phyloP scores from a whole-genome alignment of 108 stramenopile species.

The Skeletonema menzelii region DNA sequence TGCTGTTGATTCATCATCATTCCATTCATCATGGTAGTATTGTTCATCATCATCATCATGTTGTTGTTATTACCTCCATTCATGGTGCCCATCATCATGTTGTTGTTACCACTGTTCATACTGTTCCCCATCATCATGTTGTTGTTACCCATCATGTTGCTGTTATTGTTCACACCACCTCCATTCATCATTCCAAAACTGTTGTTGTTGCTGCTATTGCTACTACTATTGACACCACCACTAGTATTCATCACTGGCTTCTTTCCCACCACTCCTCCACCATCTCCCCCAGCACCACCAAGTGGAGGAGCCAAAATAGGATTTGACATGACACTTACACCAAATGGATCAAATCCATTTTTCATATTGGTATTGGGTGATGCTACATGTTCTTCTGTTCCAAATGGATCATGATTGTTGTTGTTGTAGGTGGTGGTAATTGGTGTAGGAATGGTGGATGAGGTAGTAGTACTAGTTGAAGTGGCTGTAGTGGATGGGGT shows the following conservation, averaged over 20 bases:
- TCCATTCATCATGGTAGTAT: constrained; percentile 20
- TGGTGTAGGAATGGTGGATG: not conserved
- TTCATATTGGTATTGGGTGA: not conserved
- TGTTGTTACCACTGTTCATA: constrained; percentile 19
- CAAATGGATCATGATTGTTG: constrained; percentile 6
- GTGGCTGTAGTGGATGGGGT: not conserved
- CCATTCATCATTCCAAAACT: constrained; percentile 23
- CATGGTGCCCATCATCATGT: no score
- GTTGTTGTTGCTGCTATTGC: constrained; percentile 17
- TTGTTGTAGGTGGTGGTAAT: not conserved
- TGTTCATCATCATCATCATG: constrained; percentile 40
- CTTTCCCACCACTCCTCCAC: constrained; percentile 16
- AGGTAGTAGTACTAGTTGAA: not conserved
- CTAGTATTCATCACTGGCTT: constrained; percentile 48
- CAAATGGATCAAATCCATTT: constrained; percentile 40
- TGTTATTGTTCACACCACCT: constrained; percentile 13
- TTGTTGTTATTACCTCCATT: constrained; percentile 10
- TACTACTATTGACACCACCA: constrained; percentile 20
- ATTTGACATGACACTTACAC: not conserved
- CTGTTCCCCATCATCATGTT: not conserved
- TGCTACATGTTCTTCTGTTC: constrained; percentile 10
- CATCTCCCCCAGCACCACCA: not conserved
- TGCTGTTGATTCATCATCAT: not conserved
- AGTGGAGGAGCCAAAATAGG: no score
- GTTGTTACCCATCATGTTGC: not conserved